These are phyloP conservation scores for Passiflora organensis DNA, from an alignment of 345 rosid genomes.

Conservation along the genomic window DNA sequence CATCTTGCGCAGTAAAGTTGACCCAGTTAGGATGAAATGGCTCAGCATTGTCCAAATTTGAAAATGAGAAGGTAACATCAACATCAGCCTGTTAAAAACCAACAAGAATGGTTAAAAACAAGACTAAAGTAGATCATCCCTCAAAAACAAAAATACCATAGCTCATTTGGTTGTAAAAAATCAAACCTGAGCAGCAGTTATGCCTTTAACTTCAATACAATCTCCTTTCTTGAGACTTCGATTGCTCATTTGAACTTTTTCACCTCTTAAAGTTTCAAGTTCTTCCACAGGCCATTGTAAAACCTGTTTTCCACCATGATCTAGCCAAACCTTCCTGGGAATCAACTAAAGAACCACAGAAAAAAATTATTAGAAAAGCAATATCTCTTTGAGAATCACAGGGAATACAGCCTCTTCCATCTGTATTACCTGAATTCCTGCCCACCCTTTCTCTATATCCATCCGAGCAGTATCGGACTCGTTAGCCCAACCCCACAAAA, in stretches of 20 bases:
- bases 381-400: too few relatives aligned
- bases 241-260: conserved; percentile 28
- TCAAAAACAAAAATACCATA: too few relatives aligned
- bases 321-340: conserved; percentile 71
- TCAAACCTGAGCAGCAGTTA: conserved; percentile 61
- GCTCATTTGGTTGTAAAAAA: too few relatives aligned
- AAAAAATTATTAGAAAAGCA: too few relatives aligned
- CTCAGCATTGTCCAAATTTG: conserved; percentile 54
- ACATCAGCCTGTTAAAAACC: conserved; percentile 84
- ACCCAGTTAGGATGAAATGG: conserved; percentile 48
- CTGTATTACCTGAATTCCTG: conserved; percentile 69
- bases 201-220: conserved; percentile 49
- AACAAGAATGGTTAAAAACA: too few relatives aligned
- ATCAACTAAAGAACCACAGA: conserved; percentile 41
- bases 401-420: too few relatives aligned
- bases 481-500: conserved; percentile 83
- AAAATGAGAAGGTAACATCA: conserved; percentile 55
- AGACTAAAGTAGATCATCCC: too few relatives aligned
- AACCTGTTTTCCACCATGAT: conserved; percentile 48
- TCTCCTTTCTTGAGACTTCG: conserved; percentile 36
- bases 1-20: conserved; percentile 35
- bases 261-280: conserved; percentile 39
- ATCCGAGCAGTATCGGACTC: conserved; percentile 51
- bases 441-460: conserved; percentile 63
- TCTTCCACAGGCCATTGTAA: conserved; percentile 76